Base-by-base conservation (phyloP, 495 filamentous ascomycete genomes). In the Melanomma pulvis-pyrius region DNA sequence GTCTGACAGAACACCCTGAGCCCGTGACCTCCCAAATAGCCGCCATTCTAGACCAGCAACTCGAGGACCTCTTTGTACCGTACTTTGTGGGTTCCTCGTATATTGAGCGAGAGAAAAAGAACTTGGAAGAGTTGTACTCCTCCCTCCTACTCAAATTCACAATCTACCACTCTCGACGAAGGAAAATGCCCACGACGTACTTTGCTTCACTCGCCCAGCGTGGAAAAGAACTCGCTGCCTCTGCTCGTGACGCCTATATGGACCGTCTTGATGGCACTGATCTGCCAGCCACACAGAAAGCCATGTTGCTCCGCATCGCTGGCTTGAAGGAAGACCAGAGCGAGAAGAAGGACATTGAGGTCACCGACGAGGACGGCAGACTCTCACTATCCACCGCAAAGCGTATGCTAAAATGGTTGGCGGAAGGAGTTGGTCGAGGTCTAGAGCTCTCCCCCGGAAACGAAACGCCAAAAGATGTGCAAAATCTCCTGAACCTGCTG, bases 391-490 rank as follows among this genome's bases (percentile, higher is more conserved):
- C 87, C n/a, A 90, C 87, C 73, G 88, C 92, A 24, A 98, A 98
- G 77, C 85, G 94, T 52, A 98, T 99, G 92, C 83, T 99, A 32
- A 96, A 90, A 71, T 99, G 96, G 96, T 82, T 99, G 28, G 94
- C 96, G 29, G 96, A 99, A 78, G 92, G 89, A 58, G 93, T 99
- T 54, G 90, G 93, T n/a, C 82, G 96, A 66, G 90, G 91, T 0
- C 82, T 99, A 30, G 96, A 99, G 73, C 82, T 99, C 46, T 90
- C 89, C 34, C 89, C 90, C 24, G 86, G 86, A 48, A 90, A 83
- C 66, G 96, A 98, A 65, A 96, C 92, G 11, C 92, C 94, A 28
- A 98, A 94, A 76, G 96, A 99, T 77, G 90, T 98, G 44, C 86
- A 87, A n/a, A 87, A 90, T 61, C 82, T 97, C 19, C 80, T 97